Evolutionary conservation across 306 rosid genomes (phyloP).

Genomic region (Lathyrus tuberosus): DNA sequence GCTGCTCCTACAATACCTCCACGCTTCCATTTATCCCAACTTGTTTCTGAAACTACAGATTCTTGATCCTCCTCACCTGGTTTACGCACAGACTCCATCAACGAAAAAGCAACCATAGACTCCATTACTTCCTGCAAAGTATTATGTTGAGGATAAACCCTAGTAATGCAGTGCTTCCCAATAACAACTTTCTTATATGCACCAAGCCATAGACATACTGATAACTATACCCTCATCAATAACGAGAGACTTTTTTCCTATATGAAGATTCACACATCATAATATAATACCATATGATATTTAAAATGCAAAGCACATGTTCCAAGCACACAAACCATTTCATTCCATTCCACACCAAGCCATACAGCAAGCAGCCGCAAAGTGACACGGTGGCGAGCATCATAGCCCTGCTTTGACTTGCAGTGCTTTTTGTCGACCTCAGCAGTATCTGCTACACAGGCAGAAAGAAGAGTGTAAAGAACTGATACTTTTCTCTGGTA

Average conservation of each 20-base stretch:
- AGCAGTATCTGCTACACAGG: slow-evolving; percentile 74
- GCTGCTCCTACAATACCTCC: slow-evolving; percentile 94
- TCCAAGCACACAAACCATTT: slow-evolving; percentile 67
- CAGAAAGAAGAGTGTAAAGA: slow-evolving; percentile 78
- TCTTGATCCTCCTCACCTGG: slow-evolving; percentile 49
- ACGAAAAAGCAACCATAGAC: slow-evolving; percentile 75
- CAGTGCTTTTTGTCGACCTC: slow-evolving; percentile 48
- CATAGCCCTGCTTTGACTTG: slow-evolving; percentile 72
- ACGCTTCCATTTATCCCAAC: slow-evolving; percentile 87
- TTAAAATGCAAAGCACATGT: slow-evolving; percentile 37
- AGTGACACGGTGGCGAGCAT: slow-evolving; percentile 89
- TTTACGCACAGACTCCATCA: slow-evolving; percentile 62
- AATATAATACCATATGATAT: slow-evolving; percentile 29
- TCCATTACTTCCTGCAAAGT: slow-evolving; percentile 86
- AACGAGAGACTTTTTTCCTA: slow-evolving; percentile 3
- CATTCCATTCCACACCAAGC: slow-evolving; percentile 78
- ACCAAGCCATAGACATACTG: slow-evolving; percentile 23
- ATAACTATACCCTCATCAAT: slow-evolving; percentile 23
- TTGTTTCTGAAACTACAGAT: slow-evolving; percentile 47
- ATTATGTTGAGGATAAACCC: slow-evolving; percentile 17
- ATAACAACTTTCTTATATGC: slow-evolving; percentile 17
- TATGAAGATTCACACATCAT: slow-evolving; percentile 34
- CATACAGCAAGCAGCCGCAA: slow-evolving; percentile 76
- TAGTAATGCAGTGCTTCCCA: slow-evolving; percentile 18
- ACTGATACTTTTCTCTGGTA: slow-evolving; percentile 79